Base-by-base conservation (phyloP, 148 eudicot genomes). In the Suaeda aralocaspica region DNA sequence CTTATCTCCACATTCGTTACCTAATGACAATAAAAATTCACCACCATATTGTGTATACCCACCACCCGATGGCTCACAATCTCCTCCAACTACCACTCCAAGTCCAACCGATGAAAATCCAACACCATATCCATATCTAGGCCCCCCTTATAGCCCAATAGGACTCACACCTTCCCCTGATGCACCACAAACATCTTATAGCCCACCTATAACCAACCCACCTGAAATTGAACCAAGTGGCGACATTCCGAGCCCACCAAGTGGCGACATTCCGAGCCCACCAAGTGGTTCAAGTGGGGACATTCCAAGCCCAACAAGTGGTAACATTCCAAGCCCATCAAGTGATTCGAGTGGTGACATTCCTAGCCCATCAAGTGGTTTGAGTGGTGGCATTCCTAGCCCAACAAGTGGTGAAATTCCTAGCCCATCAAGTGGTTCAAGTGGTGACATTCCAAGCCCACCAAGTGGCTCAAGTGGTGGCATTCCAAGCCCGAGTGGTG, bases 41-140 rank as follows among this genome's bases (percentile, higher is more conserved):
- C 75, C 79, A 26, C 75, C 75, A 16, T 71, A 64, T 70, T 76
- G 75, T 65, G 66, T 76, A 5, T 70, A 57, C 46, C 79, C 75
- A 48, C 79, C 79, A 21, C 74, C 74, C 4, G 50, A 50, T n/a
- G n/a, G n/a, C 34, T 36, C 55, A 48, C 75, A 72, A 72, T 36
- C 69, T 21, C 61, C 68, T n/a, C 39, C 74, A 24, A 36, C 69
- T 24, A 31, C 62, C 25, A 9, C 58, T 6, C 63, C 71, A 16
- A 60, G 59, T 42, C 77, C 77, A 31, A 24, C 13, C 11, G 66
- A 28, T 9, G 9, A 6, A 21, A 45, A 5, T 6, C 44, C 64
- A 45, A 59, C 56, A 31, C 69, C 69, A 26, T 29, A 62, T 15
- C 50, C 33, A 26, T 29, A 62, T 15, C 50, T 24, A 8, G 52